Conservation (phyloP, 108 stramenopile species). For the Licmophora abbreviata region DNA sequence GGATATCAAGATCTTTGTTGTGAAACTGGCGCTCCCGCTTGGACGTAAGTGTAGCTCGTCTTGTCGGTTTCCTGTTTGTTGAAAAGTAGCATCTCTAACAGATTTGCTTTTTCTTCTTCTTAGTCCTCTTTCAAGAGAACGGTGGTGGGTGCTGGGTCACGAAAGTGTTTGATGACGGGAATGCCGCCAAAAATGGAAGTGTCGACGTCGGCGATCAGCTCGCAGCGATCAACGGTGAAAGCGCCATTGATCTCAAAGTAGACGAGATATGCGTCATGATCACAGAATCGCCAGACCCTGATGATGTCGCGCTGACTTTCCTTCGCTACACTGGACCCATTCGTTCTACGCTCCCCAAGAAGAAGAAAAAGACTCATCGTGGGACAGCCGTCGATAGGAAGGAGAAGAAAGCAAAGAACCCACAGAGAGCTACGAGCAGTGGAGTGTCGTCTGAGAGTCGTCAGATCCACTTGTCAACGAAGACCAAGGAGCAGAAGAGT, state of each 20-base stretch:
- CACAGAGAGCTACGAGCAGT: too few relatives aligned
- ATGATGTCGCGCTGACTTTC: slow-evolving; percentile 54
- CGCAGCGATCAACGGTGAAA: slow-evolving; percentile 65
- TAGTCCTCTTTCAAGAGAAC: slow-evolving; percentile 60
- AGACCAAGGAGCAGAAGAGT: too few relatives aligned
- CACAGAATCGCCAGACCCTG: slow-evolving; percentile 24
- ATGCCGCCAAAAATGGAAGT: slow-evolving; percentile 33
- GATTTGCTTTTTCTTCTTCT: slow-evolving; percentile 2
- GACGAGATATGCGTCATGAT: slow-evolving; percentile 55
- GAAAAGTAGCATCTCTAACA: too few relatives aligned
- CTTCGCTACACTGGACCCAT: slow-evolving; percentile 66
- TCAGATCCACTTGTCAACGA: too few relatives aligned
- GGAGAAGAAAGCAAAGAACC: too few relatives aligned
- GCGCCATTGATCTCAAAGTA: slow-evolving; percentile 49
- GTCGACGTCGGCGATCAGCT: slow-evolving; percentile 75
- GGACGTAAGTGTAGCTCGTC: slow-evolving; percentile 65
- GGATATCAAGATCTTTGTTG: slow-evolving; percentile 59
- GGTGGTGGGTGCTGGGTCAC: slow-evolving; percentile 66
- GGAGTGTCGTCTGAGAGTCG: too few relatives aligned
- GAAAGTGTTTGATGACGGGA: slow-evolving; percentile 56
- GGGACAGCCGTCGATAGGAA: too few relatives aligned
- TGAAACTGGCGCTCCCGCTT: slow-evolving; percentile 53
- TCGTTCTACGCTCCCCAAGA: too few relatives aligned
- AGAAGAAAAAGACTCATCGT: too few relatives aligned
- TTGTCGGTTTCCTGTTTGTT: background rate